These are phyloP conservation scores for Daldinia caldariorum DNA, from an alignment of 495 filamentous ascomycete species.

Conservation along the genomic window DNA sequence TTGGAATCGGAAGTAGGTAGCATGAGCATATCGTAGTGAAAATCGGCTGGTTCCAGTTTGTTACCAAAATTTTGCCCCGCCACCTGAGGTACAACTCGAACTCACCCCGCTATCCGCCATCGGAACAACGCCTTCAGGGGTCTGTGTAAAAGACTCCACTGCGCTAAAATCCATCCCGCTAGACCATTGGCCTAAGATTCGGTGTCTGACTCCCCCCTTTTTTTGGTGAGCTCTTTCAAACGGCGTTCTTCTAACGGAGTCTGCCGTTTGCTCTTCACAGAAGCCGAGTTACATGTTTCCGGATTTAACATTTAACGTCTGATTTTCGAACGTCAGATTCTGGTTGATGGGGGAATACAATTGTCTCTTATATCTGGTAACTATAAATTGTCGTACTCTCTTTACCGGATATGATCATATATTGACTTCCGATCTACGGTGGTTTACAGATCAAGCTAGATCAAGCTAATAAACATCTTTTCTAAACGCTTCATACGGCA, in stretches of 20 bases:
- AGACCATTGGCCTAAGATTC: conserved; percentile 5
- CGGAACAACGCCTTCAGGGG: conserved; percentile 37
- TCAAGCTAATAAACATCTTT: conserved; percentile 17
- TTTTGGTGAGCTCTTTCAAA: conserved; percentile 19
- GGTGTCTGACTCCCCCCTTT: conserved; percentile 17
- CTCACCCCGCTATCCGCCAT: conserved; percentile 49
- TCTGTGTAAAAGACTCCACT: not conserved
- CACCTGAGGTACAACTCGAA: too few relatives aligned
- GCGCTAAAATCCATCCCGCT: conserved; percentile 10
- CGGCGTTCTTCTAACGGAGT: conserved; percentile 26
- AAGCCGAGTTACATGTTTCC: conserved; percentile 17
- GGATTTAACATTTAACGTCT: not conserved
- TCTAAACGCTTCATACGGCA: conserved; percentile 12
- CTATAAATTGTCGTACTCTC: too few relatives aligned
- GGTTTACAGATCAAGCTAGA: too few relatives aligned
- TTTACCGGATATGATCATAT: too few relatives aligned
- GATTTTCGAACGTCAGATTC: not conserved
- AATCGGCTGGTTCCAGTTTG: not conserved
- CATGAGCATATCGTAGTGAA: not conserved
- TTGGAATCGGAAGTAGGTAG: not conserved
- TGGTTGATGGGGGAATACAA: not conserved
- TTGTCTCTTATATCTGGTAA: not conserved
- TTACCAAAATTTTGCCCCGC: conserved; percentile 40
- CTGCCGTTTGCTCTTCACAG: conserved; percentile 30
- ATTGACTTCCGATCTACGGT: too few relatives aligned